A percentile compares a stretch with the other conserved stretches of the same genome.
phyloP scores from a whole-genome alignment of 2,329 filamentous ascomycete species.

The Fusarium denticulatum region DNA sequence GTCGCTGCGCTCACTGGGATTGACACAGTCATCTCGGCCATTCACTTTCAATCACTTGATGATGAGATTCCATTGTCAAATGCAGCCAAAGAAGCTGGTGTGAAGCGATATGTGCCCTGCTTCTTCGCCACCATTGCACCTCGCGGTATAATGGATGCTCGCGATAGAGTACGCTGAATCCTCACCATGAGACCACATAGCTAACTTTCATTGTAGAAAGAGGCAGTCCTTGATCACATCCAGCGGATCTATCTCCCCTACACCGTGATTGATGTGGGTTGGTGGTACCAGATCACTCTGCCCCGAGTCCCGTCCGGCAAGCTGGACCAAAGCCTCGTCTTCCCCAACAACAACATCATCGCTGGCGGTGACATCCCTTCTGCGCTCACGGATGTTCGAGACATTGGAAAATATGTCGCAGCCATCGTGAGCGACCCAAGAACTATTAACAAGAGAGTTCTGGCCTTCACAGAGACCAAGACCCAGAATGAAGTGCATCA shows the following conservation, averaged over 20 bases:
- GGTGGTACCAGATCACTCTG: conserved; percentile 12
- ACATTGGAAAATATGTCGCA: conserved; percentile 8
- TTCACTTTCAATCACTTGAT: conserved; percentile 49
- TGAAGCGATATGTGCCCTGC: conserved; percentile 63
- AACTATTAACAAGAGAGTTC: conserved; percentile 6
- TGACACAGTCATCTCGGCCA: conserved; percentile 54
- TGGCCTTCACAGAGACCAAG: conserved; percentile 1
- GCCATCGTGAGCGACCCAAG: background rate
- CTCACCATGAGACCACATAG: background rate
- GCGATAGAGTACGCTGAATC: background rate
- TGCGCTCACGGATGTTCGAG: background rate
- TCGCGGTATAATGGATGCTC: conserved; percentile 45
- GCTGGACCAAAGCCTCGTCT: background rate
- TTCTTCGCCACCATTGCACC: conserved; percentile 59
- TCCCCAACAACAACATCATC: conserved; percentile 8
- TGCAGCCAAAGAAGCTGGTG: conserved; percentile 59
- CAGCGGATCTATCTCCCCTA: conserved; percentile 60
- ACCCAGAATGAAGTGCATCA: conserved; percentile 2
- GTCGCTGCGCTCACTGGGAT: conserved; percentile 53
- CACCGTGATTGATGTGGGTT: conserved; percentile 47
- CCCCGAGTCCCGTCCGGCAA: conserved; percentile 8
- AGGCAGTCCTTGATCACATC: conserved; percentile 60
- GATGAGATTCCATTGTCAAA: conserved; percentile 58
- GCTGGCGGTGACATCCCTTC: background rate
- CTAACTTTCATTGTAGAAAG: conserved; percentile 50